Percentiles rank a stretch among this genome's conserved stretches.
Conservation (phyloP, 495 filamentous ascomycete genomes). For the Talaromyces ruber region DNA sequence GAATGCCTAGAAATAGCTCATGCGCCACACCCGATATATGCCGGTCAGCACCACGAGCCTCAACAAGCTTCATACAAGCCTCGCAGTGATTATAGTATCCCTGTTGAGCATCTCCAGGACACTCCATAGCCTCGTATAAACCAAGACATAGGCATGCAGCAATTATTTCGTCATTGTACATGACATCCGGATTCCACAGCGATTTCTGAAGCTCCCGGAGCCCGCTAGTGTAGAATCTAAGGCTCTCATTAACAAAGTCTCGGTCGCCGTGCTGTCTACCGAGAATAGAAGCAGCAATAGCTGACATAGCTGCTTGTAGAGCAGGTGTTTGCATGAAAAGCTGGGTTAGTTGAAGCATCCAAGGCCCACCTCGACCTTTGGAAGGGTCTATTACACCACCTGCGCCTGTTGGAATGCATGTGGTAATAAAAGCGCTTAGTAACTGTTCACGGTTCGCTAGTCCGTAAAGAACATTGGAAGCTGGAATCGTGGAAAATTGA, state of each 20-base stretch:
- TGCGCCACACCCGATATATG: constrained; percentile 19
- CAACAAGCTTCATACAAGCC: constrained; percentile 20
- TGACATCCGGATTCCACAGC: constrained; percentile 15
- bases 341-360: constrained; percentile 17
- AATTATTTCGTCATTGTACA: constrained; percentile 22
- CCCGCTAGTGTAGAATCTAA: constrained; percentile 21
- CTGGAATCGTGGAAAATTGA: no score
- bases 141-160: constrained; percentile 25
- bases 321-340: constrained; percentile 13
- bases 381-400: background rate
- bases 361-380: constrained; percentile 8
- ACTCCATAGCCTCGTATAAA: constrained; percentile 30
- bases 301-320: constrained; percentile 16
- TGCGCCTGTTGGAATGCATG: constrained; percentile 7
- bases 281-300: constrained; percentile 18
- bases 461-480: background rate
- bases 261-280: constrained; percentile 13
- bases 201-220: constrained; percentile 26
- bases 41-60: constrained; percentile 21
- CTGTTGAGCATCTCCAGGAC: constrained; percentile 14
- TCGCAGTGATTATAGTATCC: constrained; percentile 24
- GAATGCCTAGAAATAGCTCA: constrained; percentile 21
- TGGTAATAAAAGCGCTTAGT: constrained; percentile 11
- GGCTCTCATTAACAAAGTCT: constrained; percentile 17
- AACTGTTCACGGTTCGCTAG: constrained; percentile 10